Percentiles rank a stretch among this genome's conserved stretches.
Evolutionary conservation across 768 basidiomycete species (phyloP).

Genomic region (Lactarius trivialis): DNA sequence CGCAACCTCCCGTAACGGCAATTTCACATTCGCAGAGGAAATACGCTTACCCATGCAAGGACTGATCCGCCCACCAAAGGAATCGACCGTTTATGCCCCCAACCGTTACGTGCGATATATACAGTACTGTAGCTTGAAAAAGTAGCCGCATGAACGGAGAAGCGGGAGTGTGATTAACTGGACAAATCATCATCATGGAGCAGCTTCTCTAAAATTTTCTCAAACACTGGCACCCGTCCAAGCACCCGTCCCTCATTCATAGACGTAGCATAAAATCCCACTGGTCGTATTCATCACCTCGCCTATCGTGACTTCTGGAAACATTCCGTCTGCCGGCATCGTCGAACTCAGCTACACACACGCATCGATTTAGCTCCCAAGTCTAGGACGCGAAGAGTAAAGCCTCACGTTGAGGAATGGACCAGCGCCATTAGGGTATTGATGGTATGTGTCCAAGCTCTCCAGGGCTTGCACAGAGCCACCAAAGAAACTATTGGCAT

Average conservation of each 20-base stretch:
- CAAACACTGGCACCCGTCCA: not conserved
- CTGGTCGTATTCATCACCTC: constrained; percentile 31
- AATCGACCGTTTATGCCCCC: no score
- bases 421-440: constrained; percentile 27
- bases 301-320: constrained; percentile 24
- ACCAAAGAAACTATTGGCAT: constrained; percentile 29
- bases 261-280: constrained; percentile 33
- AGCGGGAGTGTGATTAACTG: not conserved
- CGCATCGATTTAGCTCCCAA: not conserved
- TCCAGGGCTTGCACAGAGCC: constrained; percentile 29
- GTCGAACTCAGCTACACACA: constrained; percentile 25
- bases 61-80: no score
- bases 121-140: not conserved
- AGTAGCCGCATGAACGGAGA: not conserved
- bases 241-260: constrained; percentile 30
- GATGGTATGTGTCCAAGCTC: constrained; percentile 21
- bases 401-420: constrained; percentile 26
- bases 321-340: constrained; percentile 30
- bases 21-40: no score
- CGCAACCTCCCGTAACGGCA: no score
- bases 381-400: not conserved
- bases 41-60: no score
- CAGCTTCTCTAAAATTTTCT: not conserved
- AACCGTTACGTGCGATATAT: not conserved
- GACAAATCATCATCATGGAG: not conserved